Base-by-base conservation (phyloP, 1,284 basidiomycete species). In the Fomitopsis betulina region DNA sequence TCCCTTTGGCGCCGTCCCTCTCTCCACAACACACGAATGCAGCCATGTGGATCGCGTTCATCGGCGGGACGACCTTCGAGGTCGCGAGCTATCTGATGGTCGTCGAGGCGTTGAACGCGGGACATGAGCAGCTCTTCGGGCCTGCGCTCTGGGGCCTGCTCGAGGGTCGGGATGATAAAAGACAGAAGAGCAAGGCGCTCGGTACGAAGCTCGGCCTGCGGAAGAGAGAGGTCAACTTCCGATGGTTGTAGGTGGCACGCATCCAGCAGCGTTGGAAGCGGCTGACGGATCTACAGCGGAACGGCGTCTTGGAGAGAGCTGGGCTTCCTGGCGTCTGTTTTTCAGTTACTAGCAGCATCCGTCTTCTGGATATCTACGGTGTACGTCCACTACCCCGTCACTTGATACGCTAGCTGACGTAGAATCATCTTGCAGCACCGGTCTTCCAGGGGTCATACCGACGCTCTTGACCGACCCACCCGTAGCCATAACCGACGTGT, bases 331-430 rank as follows among this genome's bases (percentile, higher is more conserved):
- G 82, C 79, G 0, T 79, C 77, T 0, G 72, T 79, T 49, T 68
- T 78, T 19, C 83, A 85, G 66, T 67, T 83, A 30, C 74, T 72
- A 54, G 83, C 78, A 0, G 83, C 84, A 0, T 77, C 77, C 1
- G 75, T 85, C 53, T 85, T 85, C 71, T 85, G 83, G 83, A 76
- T 84, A 21, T 69, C 72, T 13, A 82, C 81, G 1, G 71, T 81
- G 73, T 75, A 54, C 32, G 62, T 61, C 42, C 5, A 19, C 54
- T 35, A 47, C 9, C 49, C 32, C 25, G 27, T 33, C 39, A 38
- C 40, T 30, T 30, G 47, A 25, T 50, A 25, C 33, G 13, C 12
- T 33, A 5, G 6, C 9, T 23, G 9, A 25, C 33, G 10, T 17
- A 60, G 13, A 7, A n/a, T 7, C 27, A 13, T 30, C 25, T 30